Conservation (phyloP, 2,329 filamentous ascomycete genomes). For the Hirsutella rhossiliensis region DNA sequence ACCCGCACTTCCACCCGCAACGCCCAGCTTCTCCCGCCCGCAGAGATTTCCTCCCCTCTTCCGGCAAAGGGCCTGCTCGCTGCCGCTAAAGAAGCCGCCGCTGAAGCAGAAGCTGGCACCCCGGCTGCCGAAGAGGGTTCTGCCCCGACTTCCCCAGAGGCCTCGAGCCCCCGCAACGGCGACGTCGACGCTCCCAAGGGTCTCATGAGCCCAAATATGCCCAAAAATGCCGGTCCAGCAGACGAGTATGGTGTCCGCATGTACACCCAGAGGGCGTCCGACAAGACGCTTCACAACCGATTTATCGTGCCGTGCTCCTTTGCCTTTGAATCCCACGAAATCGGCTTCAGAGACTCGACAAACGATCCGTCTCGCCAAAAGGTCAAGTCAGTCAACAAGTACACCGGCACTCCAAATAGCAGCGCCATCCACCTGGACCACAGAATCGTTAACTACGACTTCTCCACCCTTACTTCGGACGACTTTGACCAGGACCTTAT, state of each 20-base stretch:
- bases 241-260: constrained; percentile 41
- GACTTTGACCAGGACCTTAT: constrained; percentile 40
- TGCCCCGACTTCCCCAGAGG: constrained; percentile 22
- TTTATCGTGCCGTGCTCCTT: constrained; percentile 35
- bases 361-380: constrained; percentile 30
- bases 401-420: constrained; percentile 39
- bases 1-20: constrained; percentile 22
- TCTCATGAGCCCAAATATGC: constrained; percentile 23
- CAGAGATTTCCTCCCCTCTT: constrained; percentile 12
- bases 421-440: constrained; percentile 42
- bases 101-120: constrained; percentile 18
- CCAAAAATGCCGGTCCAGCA: constrained; percentile 29
- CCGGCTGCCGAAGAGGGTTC: constrained; percentile 24
- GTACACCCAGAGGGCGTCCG: constrained; percentile 25
- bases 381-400: constrained; percentile 20
- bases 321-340: constrained; percentile 39
- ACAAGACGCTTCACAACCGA: constrained; percentile 34
- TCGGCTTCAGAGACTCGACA: constrained; percentile 46
- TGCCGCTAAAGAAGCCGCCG: constrained; percentile 23
- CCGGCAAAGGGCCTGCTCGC: constrained; percentile 27
- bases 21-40: constrained; percentile 10
- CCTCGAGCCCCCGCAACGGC: constrained; percentile 15
- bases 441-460: constrained; percentile 40
- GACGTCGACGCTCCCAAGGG: constrained; percentile 7
- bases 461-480: constrained; percentile 30